phyloP scores from a whole-genome alignment of 345 rosid species.

The Aethionema arabicum region DNA sequence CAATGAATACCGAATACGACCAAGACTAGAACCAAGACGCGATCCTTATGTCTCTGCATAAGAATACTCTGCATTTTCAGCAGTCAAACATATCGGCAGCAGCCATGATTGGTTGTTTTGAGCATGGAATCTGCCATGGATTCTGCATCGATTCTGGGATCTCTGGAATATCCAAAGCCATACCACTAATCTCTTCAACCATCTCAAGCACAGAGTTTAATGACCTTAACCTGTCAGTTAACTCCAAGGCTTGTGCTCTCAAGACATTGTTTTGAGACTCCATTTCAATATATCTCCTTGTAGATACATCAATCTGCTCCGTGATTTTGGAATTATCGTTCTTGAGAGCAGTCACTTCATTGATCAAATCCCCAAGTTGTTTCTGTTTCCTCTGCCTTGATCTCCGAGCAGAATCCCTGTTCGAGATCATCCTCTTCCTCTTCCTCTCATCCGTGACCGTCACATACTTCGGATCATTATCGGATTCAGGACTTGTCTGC shows the following conservation, averaged over 20 bases:
- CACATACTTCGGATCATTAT: slow-evolving; percentile 50
- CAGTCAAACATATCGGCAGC: slow-evolving; percentile 51
- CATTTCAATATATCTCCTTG: slow-evolving; percentile 45
- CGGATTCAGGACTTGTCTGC: slow-evolving; percentile 64
- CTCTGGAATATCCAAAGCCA: slow-evolving; percentile 63
- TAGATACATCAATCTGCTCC: slow-evolving; percentile 36
- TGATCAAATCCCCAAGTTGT: slow-evolving; percentile 56
- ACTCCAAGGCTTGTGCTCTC: slow-evolving; percentile 64
- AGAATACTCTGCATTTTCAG: slow-evolving; percentile 16
- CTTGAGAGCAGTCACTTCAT: slow-evolving; percentile 53
- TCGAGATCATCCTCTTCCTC: slow-evolving; percentile 84
- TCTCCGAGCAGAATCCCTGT: slow-evolving; percentile 84
- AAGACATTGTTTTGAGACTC: slow-evolving; percentile 62
- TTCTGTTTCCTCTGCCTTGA: slow-evolving; percentile 83
- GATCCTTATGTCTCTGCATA: neutral
- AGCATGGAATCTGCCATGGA: slow-evolving; percentile 66
- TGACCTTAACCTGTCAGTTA: slow-evolving; percentile 63
- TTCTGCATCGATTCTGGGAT: slow-evolving; percentile 55
- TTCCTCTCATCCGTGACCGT: slow-evolving; percentile 64
- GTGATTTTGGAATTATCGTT: slow-evolving; percentile 42
- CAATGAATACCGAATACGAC: neutral
- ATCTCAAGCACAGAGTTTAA: slow-evolving; percentile 58
- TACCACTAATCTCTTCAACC: slow-evolving; percentile 59
- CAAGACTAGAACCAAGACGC: neutral
- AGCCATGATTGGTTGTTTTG: slow-evolving; percentile 49